A percentile compares a stretch with the other conserved stretches of the same genome.
phyloP scores from a whole-genome alignment of 257 asterid species.

The Osmanthus fragrans region DNA sequence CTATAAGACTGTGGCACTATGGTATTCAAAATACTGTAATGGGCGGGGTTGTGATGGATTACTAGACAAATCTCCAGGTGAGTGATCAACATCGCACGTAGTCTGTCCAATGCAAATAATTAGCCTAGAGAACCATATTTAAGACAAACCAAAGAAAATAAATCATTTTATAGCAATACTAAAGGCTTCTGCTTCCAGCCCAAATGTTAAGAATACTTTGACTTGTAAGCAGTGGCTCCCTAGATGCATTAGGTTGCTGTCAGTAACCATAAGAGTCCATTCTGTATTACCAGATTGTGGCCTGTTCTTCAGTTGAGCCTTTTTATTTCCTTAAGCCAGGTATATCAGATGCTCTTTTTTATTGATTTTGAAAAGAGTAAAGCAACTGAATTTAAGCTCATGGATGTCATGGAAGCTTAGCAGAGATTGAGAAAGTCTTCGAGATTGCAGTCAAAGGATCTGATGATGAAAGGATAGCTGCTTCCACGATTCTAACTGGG shows the following conservation, averaged over 20 bases:
- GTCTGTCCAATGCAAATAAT: not conserved
- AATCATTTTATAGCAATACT: not conserved
- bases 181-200: not conserved
- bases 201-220: not conserved
- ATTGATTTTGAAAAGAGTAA: slow-evolving; percentile 48
- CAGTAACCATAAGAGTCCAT: slow-evolving; percentile 2
- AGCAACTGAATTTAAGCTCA: slow-evolving; percentile 87
- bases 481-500: slow-evolving; percentile 90
- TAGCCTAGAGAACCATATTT: not conserved
- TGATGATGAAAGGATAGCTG: slow-evolving; percentile 74
- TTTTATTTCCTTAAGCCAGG: slow-evolving; percentile 37
- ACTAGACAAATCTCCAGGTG: not conserved
- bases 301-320: slow-evolving; percentile 33
- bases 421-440: slow-evolving; percentile 87
- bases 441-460: slow-evolving; percentile 82
- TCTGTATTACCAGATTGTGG: slow-evolving; percentile 12
- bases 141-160: slow-evolving; percentile 4
- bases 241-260: not conserved
- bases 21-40: not conserved
- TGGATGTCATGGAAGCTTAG: slow-evolving; percentile 94
- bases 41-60: not conserved
- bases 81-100: not conserved
- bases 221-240: slow-evolving; percentile 9
- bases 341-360: slow-evolving; percentile 36
- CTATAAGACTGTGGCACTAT: not conserved